A percentile compares a stretch with the other conserved stretches of the same genome.
Conservation (phyloP, 179 eudicot genomes). For the Heliamphora pulchella region DNA sequence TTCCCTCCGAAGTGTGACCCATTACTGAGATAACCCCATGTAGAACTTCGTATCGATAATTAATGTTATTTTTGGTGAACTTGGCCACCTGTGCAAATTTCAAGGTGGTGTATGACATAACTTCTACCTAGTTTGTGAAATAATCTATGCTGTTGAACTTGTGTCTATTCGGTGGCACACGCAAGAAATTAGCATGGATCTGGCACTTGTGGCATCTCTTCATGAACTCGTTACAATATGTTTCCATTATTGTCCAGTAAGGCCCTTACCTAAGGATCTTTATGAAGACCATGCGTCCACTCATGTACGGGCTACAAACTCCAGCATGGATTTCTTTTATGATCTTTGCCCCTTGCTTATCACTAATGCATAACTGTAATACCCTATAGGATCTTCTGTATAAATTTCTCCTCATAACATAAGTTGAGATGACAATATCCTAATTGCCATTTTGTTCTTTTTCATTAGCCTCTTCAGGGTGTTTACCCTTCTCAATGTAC, state of each 20-base stretch:
- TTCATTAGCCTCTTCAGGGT: no score
- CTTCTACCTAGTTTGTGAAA: not conserved
- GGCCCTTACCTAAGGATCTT: not conserved
- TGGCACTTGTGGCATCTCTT: not conserved
- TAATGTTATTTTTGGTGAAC: not conserved
- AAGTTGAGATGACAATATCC: no score
- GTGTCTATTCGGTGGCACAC: not conserved
- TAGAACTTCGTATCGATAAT: not conserved
- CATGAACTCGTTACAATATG: not conserved
- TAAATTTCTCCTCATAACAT: not conserved
- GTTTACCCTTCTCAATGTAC: no score
- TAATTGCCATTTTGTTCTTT: no score
- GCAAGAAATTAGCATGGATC: not conserved
- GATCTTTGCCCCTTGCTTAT: not conserved
- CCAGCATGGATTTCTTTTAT: not conserved
- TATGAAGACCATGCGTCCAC: not conserved
- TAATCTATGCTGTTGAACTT: not conserved
- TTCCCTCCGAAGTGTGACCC: not conserved
- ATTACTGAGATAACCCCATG: not conserved
- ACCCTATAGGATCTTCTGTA: not conserved
- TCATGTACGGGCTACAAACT: not conserved
- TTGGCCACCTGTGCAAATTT: not conserved
- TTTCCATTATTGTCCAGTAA: not conserved
- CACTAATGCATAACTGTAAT: not conserved
- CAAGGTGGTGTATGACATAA: not conserved